A percentile compares a stretch with the other conserved stretches of the same genome.
These are phyloP conservation scores for Didymella exigua DNA, from an alignment of 2,329 filamentous ascomycete species.

Conservation along the genomic window DNA sequence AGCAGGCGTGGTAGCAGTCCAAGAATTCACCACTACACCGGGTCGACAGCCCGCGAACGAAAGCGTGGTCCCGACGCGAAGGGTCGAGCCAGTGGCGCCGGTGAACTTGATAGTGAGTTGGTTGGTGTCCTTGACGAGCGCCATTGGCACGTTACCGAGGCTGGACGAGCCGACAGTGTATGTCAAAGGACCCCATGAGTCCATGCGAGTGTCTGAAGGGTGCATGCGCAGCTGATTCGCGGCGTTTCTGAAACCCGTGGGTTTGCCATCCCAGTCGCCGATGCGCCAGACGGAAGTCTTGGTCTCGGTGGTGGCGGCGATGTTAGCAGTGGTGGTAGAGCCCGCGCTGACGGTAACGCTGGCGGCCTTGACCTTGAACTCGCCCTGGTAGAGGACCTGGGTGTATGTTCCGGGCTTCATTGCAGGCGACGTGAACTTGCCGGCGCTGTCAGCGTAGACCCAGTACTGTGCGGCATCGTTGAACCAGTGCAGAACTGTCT, in stretches of 20 bases:
- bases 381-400: conserved; percentile 68
- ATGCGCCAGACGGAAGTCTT: conserved; percentile 66
- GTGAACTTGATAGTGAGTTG: conserved; percentile 67
- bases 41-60: conserved; percentile 66
- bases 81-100: conserved; percentile 59
- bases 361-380: conserved; percentile 60
- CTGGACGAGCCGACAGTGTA: conserved; percentile 65
- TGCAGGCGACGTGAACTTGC: conserved; percentile 66
- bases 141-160: conserved; percentile 66
- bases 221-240: conserved; percentile 72
- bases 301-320: conserved; percentile 56
- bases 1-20: conserved; percentile 54
- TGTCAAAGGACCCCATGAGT: conserved; percentile 63
- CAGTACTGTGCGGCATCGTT: conserved; percentile 69
- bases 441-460: conserved; percentile 60
- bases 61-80: conserved; percentile 69
- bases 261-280: conserved; percentile 68
- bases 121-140: conserved; percentile 66
- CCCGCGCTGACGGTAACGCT: conserved; percentile 57
- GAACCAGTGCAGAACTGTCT: conserved; percentile 68
- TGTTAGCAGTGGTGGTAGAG: conserved; percentile 56
- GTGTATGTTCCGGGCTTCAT: conserved; percentile 73
- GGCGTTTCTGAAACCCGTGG: conserved; percentile 67
- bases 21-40: conserved; percentile 62
- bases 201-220: conserved; percentile 69